Conservation (phyloP, 768 basidiomycete species). For the Leccinum disarticulatum region DNA sequence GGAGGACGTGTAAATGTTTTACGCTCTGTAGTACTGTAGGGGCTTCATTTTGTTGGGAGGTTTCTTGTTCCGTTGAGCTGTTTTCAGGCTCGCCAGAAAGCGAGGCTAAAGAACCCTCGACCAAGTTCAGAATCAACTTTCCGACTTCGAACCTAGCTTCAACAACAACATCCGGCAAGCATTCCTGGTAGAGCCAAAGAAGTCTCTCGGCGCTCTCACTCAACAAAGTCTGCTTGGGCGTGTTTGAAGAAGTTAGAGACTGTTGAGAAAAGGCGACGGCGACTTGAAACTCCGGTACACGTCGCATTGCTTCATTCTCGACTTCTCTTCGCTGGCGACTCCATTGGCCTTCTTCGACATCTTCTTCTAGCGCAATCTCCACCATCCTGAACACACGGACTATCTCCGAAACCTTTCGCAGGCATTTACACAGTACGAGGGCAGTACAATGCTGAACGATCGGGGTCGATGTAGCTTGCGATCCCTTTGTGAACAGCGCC, state of each 20-base stretch:
- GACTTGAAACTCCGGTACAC: constrained; percentile 86
- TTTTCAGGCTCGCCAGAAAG: constrained; percentile 11
- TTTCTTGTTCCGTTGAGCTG: constrained; percentile 13
- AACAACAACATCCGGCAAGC: constrained; percentile 68
- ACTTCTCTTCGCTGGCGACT: constrained; percentile 60
- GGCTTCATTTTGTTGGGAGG: constrained; percentile 12
- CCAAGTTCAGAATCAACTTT: constrained; percentile 61
- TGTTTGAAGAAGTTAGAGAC: constrained; percentile 29
- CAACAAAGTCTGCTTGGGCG: constrained; percentile 58
- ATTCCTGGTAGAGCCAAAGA: constrained; percentile 82
- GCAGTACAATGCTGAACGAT: constrained; percentile 89
- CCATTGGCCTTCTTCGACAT: constrained; percentile 71
- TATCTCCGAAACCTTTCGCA: constrained; percentile 68
- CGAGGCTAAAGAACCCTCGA: constrained; percentile 29
- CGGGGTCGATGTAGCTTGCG: constrained; percentile 59
- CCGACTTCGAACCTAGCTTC: constrained; percentile 87
- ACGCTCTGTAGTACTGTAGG: constrained; percentile 45
- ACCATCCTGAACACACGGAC: constrained; percentile 47
- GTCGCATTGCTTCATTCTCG: constrained; percentile 69
- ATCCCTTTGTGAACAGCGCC: constrained; percentile 74
- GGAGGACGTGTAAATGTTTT: constrained; percentile 75
- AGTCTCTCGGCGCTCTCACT: constrained; percentile 80
- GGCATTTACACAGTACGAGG: constrained; percentile 69
- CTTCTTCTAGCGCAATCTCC: constrained; percentile 56
- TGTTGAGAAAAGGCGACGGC: constrained; percentile 79